A percentile compares a stretch with the other conserved stretches of the same genome.
phyloP scores from a whole-genome alignment of 208 protist species.

The Crithidia fasciculata region DNA sequence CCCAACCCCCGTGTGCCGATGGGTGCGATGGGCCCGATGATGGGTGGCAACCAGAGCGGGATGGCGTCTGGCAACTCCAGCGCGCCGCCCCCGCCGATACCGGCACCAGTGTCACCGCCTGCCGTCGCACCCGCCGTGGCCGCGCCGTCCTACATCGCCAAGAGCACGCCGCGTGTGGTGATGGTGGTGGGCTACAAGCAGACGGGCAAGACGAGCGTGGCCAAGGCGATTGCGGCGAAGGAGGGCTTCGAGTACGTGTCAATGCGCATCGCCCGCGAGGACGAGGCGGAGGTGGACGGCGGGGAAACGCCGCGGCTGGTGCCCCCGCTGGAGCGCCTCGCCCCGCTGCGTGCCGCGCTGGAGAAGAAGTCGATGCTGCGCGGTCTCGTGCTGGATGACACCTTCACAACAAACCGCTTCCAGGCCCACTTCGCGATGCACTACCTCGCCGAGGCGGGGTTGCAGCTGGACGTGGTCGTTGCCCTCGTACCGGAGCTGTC shows the following conservation, averaged over 20 bases:
- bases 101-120: slow-evolving; percentile 8
- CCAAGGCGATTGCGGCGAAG: slow-evolving; percentile 54
- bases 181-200: slow-evolving; percentile 76
- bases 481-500: slow-evolving; percentile 59
- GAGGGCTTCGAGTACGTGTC: slow-evolving; percentile 77
- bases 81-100: slow-evolving; percentile 19
- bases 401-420: slow-evolving; percentile 67
- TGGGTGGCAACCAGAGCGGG: slow-evolving; percentile 10
- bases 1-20: slow-evolving; percentile 17
- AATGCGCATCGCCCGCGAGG: slow-evolving; percentile 25
- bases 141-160: slow-evolving; percentile 38
- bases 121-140: slow-evolving; percentile 7
- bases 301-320: slow-evolving; percentile 21
- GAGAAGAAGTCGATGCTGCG: slow-evolving; percentile 46
- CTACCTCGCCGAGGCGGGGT: slow-evolving; percentile 53
- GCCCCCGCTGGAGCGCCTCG: slow-evolving; percentile 34
- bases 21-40: not conserved
- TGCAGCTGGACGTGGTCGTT: slow-evolving; percentile 71
- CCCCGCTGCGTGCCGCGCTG: slow-evolving; percentile 48
- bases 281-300: slow-evolving; percentile 14
- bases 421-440: slow-evolving; percentile 78
- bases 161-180: slow-evolving; percentile 58
- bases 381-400: slow-evolving; percentile 86
- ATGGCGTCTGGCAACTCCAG: slow-evolving; percentile 16
- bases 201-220: slow-evolving; percentile 79